Evolutionary conservation across 768 basidiomycete species (phyloP).

Genomic region (Mrakia gelida): DNA sequence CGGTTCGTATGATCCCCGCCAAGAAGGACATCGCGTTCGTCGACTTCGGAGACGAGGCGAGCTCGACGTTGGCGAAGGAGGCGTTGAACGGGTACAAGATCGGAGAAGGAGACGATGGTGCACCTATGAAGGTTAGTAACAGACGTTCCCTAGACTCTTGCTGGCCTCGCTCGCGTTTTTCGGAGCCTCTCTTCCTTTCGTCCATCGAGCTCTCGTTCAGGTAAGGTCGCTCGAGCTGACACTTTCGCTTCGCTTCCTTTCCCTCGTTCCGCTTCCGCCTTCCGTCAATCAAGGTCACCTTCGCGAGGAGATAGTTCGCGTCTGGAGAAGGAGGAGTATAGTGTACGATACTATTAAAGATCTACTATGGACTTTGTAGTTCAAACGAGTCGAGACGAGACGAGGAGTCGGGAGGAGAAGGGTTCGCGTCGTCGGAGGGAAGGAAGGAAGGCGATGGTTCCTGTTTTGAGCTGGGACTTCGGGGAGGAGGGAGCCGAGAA

Average conservation of each 20-base stretch:
- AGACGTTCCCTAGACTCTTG: no score
- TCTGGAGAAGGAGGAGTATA: background rate
- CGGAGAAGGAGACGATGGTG: conserved; percentile 1
- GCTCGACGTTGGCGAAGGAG: conserved; percentile 86
- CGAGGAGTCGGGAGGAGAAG: no score
- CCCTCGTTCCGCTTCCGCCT: background rate
- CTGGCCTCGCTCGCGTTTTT: background rate
- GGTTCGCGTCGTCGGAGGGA: no score
- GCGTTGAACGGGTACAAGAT: conserved; percentile 82
- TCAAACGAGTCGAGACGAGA: no score
- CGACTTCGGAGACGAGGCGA: conserved; percentile 89
- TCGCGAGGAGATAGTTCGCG: background rate
- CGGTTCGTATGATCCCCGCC: conserved; percentile 96
- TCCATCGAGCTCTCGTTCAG: background rate
- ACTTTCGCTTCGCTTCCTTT: background rate
- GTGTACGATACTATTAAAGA: background rate
- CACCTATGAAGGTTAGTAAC: conserved; percentile 11
- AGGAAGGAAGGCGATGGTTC: no score
- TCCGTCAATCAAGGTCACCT: conserved; percentile 5
- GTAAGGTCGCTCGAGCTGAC: background rate
- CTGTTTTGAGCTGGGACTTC: no score
- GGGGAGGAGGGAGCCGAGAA: no score
- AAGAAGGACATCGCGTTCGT: conserved; percentile 98
- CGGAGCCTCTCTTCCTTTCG: background rate
- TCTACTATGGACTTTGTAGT: no score